Conservation (phyloP, 2,329 filamentous ascomycete genomes). For the Trichoderma arundinaceum region DNA sequence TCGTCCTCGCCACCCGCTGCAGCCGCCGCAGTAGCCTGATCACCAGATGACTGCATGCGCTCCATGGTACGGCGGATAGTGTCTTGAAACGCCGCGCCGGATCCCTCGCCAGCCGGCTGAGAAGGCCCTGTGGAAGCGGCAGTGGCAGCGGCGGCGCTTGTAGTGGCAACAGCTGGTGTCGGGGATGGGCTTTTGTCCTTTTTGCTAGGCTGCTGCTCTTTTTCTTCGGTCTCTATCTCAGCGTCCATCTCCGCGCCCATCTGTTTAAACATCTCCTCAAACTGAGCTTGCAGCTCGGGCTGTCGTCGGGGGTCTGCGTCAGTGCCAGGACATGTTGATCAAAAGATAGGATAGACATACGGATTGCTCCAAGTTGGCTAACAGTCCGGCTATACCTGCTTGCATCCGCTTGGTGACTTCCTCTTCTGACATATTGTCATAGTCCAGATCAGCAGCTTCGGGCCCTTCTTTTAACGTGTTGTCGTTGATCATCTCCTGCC, state of each 20-base stretch:
- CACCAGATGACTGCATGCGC: constrained; percentile 88
- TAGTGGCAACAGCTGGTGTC: not conserved
- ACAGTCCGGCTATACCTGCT: constrained; percentile 83
- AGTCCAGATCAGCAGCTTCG: constrained; percentile 62
- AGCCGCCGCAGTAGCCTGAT: constrained; percentile 80
- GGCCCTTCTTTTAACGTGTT: constrained; percentile 14
- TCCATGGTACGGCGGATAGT: constrained; percentile 95
- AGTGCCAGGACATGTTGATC: not conserved
- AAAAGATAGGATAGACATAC: constrained; percentile 45
- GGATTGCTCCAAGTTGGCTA: constrained; percentile 71
- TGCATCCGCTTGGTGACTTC: constrained; percentile 88
- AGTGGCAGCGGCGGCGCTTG: constrained; percentile 27
- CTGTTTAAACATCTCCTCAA: constrained; percentile 78
- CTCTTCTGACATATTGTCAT: constrained; percentile 65
- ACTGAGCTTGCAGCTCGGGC: constrained; percentile 78
- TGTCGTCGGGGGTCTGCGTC: constrained; percentile 37
- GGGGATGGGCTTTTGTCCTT: constrained; percentile 1
- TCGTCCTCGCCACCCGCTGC: constrained; percentile 73
- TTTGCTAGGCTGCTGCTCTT: not conserved
- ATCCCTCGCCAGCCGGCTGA: constrained; percentile 37
- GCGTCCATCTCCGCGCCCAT: constrained; percentile 67
- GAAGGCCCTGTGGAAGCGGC: constrained; percentile 24
- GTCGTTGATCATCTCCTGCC: constrained; percentile 23
- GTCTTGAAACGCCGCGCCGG: constrained; percentile 74
- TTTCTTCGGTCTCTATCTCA: constrained; percentile 46